A percentile compares a stretch with the other conserved stretches of the same genome.
phyloP scores from a whole-genome alignment of 1,284 basidiomycete genomes.

The Ceratobasidium theobromae region DNA sequence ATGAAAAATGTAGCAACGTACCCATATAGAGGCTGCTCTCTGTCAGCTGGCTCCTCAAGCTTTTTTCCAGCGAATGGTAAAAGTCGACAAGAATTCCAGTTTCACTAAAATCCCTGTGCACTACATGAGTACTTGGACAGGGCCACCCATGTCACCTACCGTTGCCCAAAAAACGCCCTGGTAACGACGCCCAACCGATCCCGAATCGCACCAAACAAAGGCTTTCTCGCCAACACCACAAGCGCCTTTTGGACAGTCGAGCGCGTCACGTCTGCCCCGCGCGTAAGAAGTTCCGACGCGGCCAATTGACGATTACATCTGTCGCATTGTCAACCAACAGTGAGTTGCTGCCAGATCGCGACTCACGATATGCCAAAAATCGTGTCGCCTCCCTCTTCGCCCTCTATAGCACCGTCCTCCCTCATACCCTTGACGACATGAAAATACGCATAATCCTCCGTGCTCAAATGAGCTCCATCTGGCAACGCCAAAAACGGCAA shows the following conservation, averaged over 20 bases:
- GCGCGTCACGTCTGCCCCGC: conserved; percentile 86
- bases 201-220: conserved; percentile 86
- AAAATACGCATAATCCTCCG: conserved; percentile 98
- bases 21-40: conserved; percentile 88
- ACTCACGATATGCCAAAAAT: conserved; percentile 96
- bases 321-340: too few relatives aligned
- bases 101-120: conserved; percentile 74
- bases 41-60: conserved; percentile 67
- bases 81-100: conserved; percentile 84
- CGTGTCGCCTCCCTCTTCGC: conserved; percentile 52
- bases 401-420: conserved; percentile 23
- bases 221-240: conserved; percentile 88
- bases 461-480: conserved; percentile 93
- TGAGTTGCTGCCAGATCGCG: too few relatives aligned
- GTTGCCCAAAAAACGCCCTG: conserved; percentile 83
- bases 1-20: conserved; percentile 43
- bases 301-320: conserved; percentile 97
- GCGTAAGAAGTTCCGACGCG: conserved; percentile 76
- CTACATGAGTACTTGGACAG: not conserved
- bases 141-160: conserved; percentile 42
- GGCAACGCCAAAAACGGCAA: conserved; percentile 97
- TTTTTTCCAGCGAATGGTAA: conserved; percentile 67
- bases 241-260: conserved; percentile 98
- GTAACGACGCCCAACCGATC: conserved; percentile 98
- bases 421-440: conserved; percentile 60